These are phyloP conservation scores for Vanrija sp. DNA, from an alignment of 1,284 basidiomycete species.

Conservation along the genomic window DNA sequence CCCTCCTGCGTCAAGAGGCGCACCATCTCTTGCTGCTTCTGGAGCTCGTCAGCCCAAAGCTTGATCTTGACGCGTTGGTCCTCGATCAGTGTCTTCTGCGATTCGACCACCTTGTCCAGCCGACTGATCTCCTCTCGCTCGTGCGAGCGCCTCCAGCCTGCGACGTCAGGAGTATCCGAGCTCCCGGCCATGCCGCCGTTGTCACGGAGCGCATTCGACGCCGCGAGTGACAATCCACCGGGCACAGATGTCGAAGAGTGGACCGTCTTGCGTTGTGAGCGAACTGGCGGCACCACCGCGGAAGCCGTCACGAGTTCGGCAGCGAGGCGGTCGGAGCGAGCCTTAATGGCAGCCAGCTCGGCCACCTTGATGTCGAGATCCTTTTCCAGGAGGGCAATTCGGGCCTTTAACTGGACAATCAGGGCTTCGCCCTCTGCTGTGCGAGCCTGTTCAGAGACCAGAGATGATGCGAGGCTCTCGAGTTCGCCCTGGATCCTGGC, in stretches of 20 bases:
- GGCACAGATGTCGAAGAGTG: slow-evolving; percentile 6
- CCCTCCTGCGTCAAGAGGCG: slow-evolving; percentile 28
- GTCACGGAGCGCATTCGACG: slow-evolving; percentile 4
- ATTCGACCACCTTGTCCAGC: slow-evolving; percentile 44
- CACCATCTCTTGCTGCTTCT: slow-evolving; percentile 43
- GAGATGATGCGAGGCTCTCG: not conserved
- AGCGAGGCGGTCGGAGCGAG: slow-evolving; percentile 11
- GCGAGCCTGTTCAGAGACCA: not conserved
- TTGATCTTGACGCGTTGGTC: slow-evolving; percentile 45
- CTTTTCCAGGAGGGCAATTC: not conserved
- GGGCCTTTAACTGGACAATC: not conserved
- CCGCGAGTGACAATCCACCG: not conserved
- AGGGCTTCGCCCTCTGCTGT: not conserved
- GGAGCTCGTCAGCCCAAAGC: slow-evolving; percentile 44
- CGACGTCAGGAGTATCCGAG: slow-evolving; percentile 1
- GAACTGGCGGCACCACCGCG: not conserved
- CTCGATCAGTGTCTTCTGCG: slow-evolving; percentile 41
- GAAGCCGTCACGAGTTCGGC: slow-evolving; percentile 4
- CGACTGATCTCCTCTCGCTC: slow-evolving; percentile 37
- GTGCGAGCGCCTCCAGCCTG: slow-evolving; percentile 4
- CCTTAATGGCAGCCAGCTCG: slow-evolving; percentile 2
- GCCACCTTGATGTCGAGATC: not conserved
- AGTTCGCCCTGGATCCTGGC: not conserved
- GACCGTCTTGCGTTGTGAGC: not conserved
- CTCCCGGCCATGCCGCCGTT: slow-evolving; percentile 2